Base-by-base conservation (phyloP, 805 yeast genomes). In the Lipomyces lipofer region DNA sequence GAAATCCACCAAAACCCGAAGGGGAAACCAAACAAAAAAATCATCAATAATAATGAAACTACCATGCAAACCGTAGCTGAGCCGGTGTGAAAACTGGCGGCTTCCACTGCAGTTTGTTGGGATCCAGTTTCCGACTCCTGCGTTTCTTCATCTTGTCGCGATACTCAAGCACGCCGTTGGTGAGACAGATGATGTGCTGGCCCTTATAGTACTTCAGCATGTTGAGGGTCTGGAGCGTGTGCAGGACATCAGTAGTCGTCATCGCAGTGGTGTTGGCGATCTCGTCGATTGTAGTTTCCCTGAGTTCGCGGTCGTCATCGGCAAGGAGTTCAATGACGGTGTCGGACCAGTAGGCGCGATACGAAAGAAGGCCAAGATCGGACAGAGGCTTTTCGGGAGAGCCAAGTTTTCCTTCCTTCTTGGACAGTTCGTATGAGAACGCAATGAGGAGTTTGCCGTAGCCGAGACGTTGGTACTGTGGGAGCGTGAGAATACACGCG, bases 321-420 rank as follows among this genome's bases (percentile, higher is more conserved):
- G 78, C 71, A 35, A 94, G 73, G 27, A 89, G 68, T 49, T 82
- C 83, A 10, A 90, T 83, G 55, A 94, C 76, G 0, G 92, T 84
- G 65, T 94, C 98, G 0, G 97, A 83, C 99, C 99, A 94, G 68
- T 80, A 94, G 0, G 97, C 96, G 70, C 99, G 82, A 67, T 94
- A 94, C 4, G 96, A 87, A 27, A 94, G 76, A 29, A 94, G 76
- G 38, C 99, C 99, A 67, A 94, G 77, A 77, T 94, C 99, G 0
- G 96, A 88, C 21, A 94, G 75, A 2, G 99, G 99, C 67, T 94
- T 94, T 71, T 94, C 99, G 0, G 99, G 99, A 0, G 97, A 89
- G 0, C 99, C 99, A 2, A 84, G 82, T 69, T 94, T 94, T 49
- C 85, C 83, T 66, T 94, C 99, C 49, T 83, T 85, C 65, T 85